A percentile compares a stretch with the other conserved stretches of the same genome.
These are phyloP conservation scores for Barnettozyma pratensis DNA, from an alignment of 805 yeast species.

Conservation along the genomic window DNA sequence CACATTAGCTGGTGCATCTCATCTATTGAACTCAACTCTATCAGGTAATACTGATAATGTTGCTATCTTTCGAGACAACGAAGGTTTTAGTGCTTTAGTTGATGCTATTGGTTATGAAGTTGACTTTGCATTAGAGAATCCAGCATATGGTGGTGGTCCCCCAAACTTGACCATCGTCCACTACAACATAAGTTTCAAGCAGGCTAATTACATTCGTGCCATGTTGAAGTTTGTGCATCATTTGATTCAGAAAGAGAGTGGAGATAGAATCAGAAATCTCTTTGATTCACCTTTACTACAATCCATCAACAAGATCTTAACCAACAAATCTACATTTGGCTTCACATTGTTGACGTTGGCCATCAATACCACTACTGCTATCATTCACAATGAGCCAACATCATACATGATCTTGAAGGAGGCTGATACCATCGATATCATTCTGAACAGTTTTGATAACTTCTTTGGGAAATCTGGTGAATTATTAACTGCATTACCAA, in stretches of 20 bases:
- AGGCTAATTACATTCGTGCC: slow-evolving; percentile 52
- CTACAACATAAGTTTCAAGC: slow-evolving; percentile 52
- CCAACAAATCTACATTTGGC: slow-evolving; percentile 60
- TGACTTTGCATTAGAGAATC: slow-evolving; percentile 54
- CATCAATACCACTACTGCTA: slow-evolving; percentile 58
- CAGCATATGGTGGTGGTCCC: slow-evolving; percentile 53
- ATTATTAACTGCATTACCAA: slow-evolving; percentile 58
- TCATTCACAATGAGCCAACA: slow-evolving; percentile 88
- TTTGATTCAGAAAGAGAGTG: slow-evolving; percentile 66
- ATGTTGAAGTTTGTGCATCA: slow-evolving; percentile 59
- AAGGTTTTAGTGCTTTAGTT: slow-evolving; percentile 63
- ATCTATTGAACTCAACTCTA: slow-evolving; percentile 37
- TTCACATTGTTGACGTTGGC: slow-evolving; percentile 55
- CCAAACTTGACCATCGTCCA: slow-evolving; percentile 46
- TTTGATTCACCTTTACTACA: slow-evolving; percentile 78
- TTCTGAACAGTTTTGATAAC: slow-evolving; percentile 51
- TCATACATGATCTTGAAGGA: slow-evolving; percentile 77
- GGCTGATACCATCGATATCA: slow-evolving; percentile 62
- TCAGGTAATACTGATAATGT: slow-evolving; percentile 42
- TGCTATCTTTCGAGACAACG: slow-evolving; percentile 55
- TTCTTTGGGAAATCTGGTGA: slow-evolving; percentile 57
- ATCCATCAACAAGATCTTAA: slow-evolving; percentile 54
- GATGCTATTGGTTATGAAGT: slow-evolving; percentile 60
- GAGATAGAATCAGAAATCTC: slow-evolving; percentile 78
- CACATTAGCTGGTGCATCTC: slow-evolving; percentile 59